Conservation (phyloP, 2,329 filamentous ascomycete genomes). For the Cladosporium sp. region DNA sequence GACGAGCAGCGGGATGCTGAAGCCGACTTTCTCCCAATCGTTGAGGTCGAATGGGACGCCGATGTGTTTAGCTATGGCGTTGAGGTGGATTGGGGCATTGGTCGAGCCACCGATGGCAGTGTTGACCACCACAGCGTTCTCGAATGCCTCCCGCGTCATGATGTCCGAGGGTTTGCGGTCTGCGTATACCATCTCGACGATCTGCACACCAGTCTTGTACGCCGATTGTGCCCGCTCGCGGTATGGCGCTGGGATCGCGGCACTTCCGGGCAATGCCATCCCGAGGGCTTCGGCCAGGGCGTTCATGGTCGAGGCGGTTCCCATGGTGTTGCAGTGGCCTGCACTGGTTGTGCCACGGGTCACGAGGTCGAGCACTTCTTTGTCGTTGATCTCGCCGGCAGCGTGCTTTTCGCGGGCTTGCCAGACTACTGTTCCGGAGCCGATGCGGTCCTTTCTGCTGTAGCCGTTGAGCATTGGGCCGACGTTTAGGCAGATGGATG, state of each 20-base stretch:
- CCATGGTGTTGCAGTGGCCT: slow-evolving; percentile 37
- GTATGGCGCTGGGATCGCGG: slow-evolving; percentile 34
- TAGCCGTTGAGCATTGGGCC: slow-evolving; percentile 37
- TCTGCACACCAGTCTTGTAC: slow-evolving; percentile 33
- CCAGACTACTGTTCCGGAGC: slow-evolving; percentile 34
- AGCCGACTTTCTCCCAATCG: slow-evolving; percentile 56
- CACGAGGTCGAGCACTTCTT: slow-evolving; percentile 30
- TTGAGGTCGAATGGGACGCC: slow-evolving; percentile 53
- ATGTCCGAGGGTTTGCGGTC: slow-evolving; percentile 51
- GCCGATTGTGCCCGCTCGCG: slow-evolving; percentile 33
- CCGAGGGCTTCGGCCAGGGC: slow-evolving; percentile 34
- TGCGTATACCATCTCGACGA: slow-evolving; percentile 34
- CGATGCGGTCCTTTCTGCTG: slow-evolving; percentile 26
- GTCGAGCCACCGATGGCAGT: slow-evolving; percentile 59
- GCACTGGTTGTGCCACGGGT: slow-evolving; percentile 31
- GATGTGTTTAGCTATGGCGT: slow-evolving; percentile 56
- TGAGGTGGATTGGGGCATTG: slow-evolving; percentile 58
- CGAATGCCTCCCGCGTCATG: slow-evolving; percentile 56
- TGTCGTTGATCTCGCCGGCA: slow-evolving; percentile 31
- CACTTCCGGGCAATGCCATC: slow-evolving; percentile 34
- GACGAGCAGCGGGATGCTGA: slow-evolving; percentile 52
- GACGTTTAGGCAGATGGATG: slow-evolving; percentile 34
- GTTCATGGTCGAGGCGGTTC: slow-evolving; percentile 37
- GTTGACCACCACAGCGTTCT: slow-evolving; percentile 57
- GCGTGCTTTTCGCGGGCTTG: slow-evolving; percentile 34